Evolutionary conservation across 2,329 filamentous ascomycete genomes (phyloP), one percentile per base, ranked within the genome.

Genomic region (Penicillium fuscoglaucum): DNA sequence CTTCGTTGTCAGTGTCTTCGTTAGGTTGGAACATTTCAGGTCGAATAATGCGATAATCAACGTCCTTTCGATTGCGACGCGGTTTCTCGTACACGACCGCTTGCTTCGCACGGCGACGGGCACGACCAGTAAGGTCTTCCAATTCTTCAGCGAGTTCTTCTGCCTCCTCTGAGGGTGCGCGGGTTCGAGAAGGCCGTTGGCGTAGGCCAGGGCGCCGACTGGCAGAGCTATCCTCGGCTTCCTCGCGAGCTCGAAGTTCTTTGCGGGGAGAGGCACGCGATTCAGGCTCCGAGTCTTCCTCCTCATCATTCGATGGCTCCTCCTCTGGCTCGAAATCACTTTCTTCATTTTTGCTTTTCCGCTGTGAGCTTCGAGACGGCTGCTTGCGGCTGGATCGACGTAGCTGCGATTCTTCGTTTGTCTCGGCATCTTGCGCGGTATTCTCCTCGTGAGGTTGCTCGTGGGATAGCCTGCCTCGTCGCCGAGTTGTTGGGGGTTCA

Each of bases 41-140:
- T 0, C 91, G 87, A 44, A 90, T 86, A 70, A 97, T 90, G 57
- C 90, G 90, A 74, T 98, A 98, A 72, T 96, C 90, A 31, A 95
- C 89, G 48, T 84, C 83, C 64, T 89, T 88, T 35, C 85, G 60
- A 78, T 80, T 75, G 79, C 79, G 69, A 66, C 87, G 62, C 81
- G 87, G 63, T 48, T 78, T 79, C 58, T 78, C 74, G 55, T 76
- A 76, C 26, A 74, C 62, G 29, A 76, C 73, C 45, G 74, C 68
- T 33, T 70, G 66, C 26, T 70, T 70, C 31, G 72, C 61, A 48
- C 73, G 71, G 43, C 76, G 74, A 53, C 75, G 76, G 33, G 74
- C 69, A n/a, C 78, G 74, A 15, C 78, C 74, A 60, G 80, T 78
- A 55, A 83, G 78, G 54, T 84, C 80, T 40, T 81, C 78, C 15